Evolutionary conservation across 495 filamentous ascomycete species (phyloP).

Genomic region (Penicillium lagena): DNA sequence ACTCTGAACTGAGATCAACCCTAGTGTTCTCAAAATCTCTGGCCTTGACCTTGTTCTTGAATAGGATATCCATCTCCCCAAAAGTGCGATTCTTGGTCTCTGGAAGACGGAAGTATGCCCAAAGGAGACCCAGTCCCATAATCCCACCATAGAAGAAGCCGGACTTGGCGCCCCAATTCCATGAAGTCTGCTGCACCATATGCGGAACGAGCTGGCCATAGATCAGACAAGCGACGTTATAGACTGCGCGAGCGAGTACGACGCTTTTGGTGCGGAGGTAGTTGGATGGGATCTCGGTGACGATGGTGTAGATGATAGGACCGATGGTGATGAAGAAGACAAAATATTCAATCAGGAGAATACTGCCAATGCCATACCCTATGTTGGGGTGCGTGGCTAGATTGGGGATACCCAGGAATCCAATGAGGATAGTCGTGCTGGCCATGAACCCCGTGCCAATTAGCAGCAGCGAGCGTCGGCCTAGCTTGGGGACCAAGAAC

Average conservation of each 20-base stretch:
- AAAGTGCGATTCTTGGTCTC: slow-evolving; percentile 60
- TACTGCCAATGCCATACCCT: slow-evolving; percentile 33
- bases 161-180: slow-evolving; percentile 60
- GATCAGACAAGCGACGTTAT: slow-evolving; percentile 42
- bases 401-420: slow-evolving; percentile 51
- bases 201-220: slow-evolving; percentile 49
- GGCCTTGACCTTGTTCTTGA: slow-evolving; percentile 18
- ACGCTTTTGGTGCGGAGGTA: slow-evolving; percentile 64
- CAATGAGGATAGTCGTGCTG: slow-evolving; percentile 54
- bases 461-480: slow-evolving; percentile 61
- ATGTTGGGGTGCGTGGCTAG: slow-evolving; percentile 43
- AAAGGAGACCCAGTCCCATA: slow-evolving; percentile 57
- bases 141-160: slow-evolving; percentile 66
- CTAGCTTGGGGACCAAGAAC: slow-evolving; percentile 57
- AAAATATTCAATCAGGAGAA: slow-evolving; percentile 49
- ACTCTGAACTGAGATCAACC: too few relatives aligned
- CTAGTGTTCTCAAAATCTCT: too few relatives aligned
- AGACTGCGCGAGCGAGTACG: slow-evolving; percentile 54
- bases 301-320: slow-evolving; percentile 65
- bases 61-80: slow-evolving; percentile 42
- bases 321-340: slow-evolving; percentile 58
- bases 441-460: slow-evolving; percentile 52
- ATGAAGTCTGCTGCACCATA: slow-evolving; percentile 62
- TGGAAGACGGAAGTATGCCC: slow-evolving; percentile 60
- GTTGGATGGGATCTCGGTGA: slow-evolving; percentile 59